A percentile compares a stretch with the other conserved stretches of the same genome.
phyloP scores from a whole-genome alignment of 768 basidiomycete species.

The Rhodosporidiobolus odoratus region DNA sequence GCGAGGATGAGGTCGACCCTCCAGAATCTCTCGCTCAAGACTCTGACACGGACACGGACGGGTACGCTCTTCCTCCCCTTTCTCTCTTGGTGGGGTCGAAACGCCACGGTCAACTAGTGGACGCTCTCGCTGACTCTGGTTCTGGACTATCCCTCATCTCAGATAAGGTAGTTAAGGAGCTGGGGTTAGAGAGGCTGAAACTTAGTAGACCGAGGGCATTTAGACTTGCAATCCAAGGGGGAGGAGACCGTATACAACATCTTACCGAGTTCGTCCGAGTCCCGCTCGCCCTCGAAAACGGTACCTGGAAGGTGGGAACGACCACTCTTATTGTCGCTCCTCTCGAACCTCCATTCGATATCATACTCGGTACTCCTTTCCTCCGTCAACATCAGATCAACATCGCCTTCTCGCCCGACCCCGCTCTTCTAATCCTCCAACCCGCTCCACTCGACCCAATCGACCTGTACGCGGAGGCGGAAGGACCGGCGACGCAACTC shows the following conservation, averaged over 20 bases:
- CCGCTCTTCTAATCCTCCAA: neutral
- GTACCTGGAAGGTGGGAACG: neutral
- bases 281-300: conserved; percentile 4
- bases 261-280: conserved; percentile 7
- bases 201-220: conserved; percentile 1
- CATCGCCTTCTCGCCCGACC: neutral
- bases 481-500: neutral
- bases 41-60: conserved; percentile 6
- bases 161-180: too few species aligned
- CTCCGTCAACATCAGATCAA: neutral
- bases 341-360: conserved; percentile 6
- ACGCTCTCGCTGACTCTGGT: conserved; percentile 10
- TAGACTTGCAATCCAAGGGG: neutral
- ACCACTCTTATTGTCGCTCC: neutral
- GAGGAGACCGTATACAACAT: neutral
- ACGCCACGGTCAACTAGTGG: neutral
- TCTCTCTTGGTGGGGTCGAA: neutral
- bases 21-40: too few species aligned
- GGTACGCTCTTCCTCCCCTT: too few species aligned
- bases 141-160: neutral
- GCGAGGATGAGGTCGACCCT: too few species aligned
- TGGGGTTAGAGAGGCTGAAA: neutral
- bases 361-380: conserved; percentile 11
- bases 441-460: neutral
- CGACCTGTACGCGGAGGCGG: neutral